Evolutionary conservation across 2,329 filamentous ascomycete genomes (phyloP).

Genomic region (Paracoccidioides lutzii): DNA sequence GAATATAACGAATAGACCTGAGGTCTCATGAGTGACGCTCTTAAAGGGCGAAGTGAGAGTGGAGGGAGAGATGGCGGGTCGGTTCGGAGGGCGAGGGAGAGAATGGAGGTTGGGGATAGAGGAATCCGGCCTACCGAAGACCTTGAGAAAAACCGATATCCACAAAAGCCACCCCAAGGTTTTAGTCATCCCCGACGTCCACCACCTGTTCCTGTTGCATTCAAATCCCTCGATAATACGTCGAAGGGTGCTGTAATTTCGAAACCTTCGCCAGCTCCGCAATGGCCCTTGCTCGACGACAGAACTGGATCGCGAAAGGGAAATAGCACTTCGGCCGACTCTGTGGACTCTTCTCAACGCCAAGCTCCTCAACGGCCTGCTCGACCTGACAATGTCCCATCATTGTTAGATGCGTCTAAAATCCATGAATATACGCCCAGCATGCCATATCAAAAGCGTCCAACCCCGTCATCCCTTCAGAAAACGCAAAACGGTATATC

Average conservation of each 20-base stretch:
- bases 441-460: constrained; percentile 14
- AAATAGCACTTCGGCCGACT: constrained; percentile 16
- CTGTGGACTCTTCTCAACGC: constrained; percentile 20
- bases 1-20: constrained; percentile 10
- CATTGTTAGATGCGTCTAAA: constrained; percentile 26
- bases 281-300: constrained; percentile 36
- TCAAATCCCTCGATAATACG: constrained; percentile 6
- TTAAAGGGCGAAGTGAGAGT: constrained; percentile 6
- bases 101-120: constrained; percentile 19
- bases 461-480: constrained; percentile 2
- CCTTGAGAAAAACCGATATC: neutral
- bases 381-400: constrained; percentile 27
- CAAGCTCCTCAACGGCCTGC: constrained; percentile 31
- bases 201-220: constrained; percentile 10
- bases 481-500: neutral
- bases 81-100: constrained; percentile 24
- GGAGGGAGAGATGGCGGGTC: constrained; percentile 19
- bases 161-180: neutral
- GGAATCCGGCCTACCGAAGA: constrained; percentile 5
- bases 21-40: constrained; percentile 15
- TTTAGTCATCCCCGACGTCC: constrained; percentile 2
- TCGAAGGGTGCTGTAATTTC: constrained; percentile 6
- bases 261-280: constrained; percentile 25
- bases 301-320: constrained; percentile 15
- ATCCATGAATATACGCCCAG: constrained; percentile 17